These are phyloP conservation scores for Pichia sp. DNA, from an alignment of 1,139 yeast species.

Conservation along the genomic window DNA sequence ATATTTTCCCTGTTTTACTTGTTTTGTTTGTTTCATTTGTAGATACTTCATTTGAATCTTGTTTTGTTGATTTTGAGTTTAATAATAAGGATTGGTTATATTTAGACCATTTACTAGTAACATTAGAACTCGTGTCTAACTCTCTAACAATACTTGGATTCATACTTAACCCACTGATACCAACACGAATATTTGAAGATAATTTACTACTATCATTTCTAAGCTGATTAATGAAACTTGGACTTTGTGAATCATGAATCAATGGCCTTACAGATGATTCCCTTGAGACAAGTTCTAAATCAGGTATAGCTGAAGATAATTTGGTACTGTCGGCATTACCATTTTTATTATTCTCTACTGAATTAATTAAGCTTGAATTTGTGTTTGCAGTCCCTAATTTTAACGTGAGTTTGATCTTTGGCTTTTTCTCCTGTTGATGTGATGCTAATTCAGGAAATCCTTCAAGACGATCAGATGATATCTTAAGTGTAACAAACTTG, in stretches of 20 bases:
- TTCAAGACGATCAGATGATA: slow-evolving; percentile 3
- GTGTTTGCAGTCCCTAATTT: not conserved
- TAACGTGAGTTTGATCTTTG: not conserved
- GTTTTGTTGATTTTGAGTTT: not conserved
- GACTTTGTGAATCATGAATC: slow-evolving; percentile 2
- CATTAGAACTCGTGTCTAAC: slow-evolving; percentile 15
- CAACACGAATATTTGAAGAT: slow-evolving; percentile 15
- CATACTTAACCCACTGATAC: slow-evolving; percentile 17
- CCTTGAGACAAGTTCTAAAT: not conserved
- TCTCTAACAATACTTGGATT: slow-evolving; percentile 16
- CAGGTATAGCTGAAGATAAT: not conserved
- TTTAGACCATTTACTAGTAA: slow-evolving; percentile 12
- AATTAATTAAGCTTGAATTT: no score
- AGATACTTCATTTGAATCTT: not conserved
- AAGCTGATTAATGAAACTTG: not conserved
- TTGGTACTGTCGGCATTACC: not conserved
- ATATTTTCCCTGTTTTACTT: not conserved
- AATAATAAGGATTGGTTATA: slow-evolving; percentile 2
- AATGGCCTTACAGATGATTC: slow-evolving; percentile 6
- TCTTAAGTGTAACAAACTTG: slow-evolving; percentile 7
- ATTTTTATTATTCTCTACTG: not conserved
- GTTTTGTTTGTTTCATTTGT: not conserved
- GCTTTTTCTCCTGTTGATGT: slow-evolving; percentile 4
- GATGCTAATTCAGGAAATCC: slow-evolving; percentile 7
- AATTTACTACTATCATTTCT: slow-evolving; percentile 4